Conservation (phyloP, 2,329 filamentous ascomycete genomes). For the Ophiostoma sp. region DNA sequence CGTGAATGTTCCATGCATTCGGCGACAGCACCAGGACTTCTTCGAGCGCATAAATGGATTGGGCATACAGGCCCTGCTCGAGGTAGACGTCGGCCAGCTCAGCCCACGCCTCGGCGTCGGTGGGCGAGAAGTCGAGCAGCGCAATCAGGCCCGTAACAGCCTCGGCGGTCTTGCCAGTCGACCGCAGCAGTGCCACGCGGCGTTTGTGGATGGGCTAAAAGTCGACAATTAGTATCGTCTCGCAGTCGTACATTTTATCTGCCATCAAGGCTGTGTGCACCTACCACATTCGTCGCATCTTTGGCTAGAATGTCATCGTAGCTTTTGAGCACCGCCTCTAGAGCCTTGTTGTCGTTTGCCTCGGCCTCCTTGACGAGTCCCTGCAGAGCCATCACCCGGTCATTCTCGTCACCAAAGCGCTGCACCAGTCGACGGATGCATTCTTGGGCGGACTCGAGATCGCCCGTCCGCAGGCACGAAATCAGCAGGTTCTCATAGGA, state of each 20-base stretch:
- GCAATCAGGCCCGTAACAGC: constrained; percentile 72
- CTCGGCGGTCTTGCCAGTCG: constrained; percentile 68
- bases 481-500: constrained; percentile 85
- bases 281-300: constrained; percentile 77
- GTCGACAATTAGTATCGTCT: constrained; percentile 11
- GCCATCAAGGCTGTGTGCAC: constrained; percentile 36
- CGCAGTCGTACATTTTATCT: background rate
- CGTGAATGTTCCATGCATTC: constrained; percentile 96
- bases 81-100: constrained; percentile 89
- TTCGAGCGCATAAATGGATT: constrained; percentile 85
- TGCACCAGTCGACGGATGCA: constrained; percentile 73
- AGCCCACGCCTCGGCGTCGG: constrained; percentile 89
- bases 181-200: constrained; percentile 74
- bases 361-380: constrained; percentile 90
- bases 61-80: constrained; percentile 72
- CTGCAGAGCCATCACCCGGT: constrained; percentile 78
- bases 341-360: constrained; percentile 55
- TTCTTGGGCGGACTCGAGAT: constrained; percentile 73
- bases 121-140: constrained; percentile 80
- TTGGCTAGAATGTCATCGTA: constrained; percentile 75
- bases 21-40: constrained; percentile 84
- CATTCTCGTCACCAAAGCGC: constrained; percentile 82
- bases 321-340: constrained; percentile 70
- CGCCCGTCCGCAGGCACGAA: constrained; percentile 78
- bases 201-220: constrained; percentile 79